These are phyloP conservation scores for Eutrema japonicum DNA, from an alignment of 345 rosid species.

Conservation along the genomic window DNA sequence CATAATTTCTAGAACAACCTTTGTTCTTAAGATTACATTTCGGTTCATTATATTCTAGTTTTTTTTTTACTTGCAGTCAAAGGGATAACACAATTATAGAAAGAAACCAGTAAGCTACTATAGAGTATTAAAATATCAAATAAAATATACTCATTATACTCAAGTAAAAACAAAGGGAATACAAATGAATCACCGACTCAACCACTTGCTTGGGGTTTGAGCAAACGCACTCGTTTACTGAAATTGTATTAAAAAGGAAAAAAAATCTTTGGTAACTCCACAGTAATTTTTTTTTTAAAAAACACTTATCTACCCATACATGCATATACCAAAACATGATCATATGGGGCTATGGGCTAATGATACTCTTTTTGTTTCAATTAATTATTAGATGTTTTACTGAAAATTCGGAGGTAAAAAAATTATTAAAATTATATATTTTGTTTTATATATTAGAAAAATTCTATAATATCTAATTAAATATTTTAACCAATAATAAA, in stretches of 20 bases:
- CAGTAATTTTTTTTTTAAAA: neutral
- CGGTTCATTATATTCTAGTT: too few species aligned
- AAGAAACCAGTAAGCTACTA: neutral
- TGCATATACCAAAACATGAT: neutral
- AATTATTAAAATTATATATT: too few species aligned
- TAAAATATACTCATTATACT: neutral
- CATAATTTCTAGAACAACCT: neutral
- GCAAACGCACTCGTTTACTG: slow-evolving; percentile 24
- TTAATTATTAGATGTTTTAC: too few species aligned
- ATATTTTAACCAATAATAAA: too few species aligned
- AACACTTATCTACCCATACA: neutral
- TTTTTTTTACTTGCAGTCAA: slow-evolving; percentile 2
- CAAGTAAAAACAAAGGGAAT: slow-evolving; percentile 26
- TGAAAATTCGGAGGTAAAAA: too few species aligned
- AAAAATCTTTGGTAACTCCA: neutral
- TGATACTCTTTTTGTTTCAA: too few species aligned
- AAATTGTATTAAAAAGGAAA: neutral
- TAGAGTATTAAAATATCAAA: neutral
- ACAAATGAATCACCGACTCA: slow-evolving; percentile 14
- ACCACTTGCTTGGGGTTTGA: slow-evolving; percentile 33
- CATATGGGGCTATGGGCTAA: neutral
- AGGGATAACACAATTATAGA: slow-evolving; percentile 1
- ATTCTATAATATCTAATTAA: too few species aligned
- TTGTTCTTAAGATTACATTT: neutral
- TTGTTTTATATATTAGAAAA: too few species aligned